Evolutionary conservation across 768 basidiomycete species (phyloP).

Genomic region (Auricularia cornea): DNA sequence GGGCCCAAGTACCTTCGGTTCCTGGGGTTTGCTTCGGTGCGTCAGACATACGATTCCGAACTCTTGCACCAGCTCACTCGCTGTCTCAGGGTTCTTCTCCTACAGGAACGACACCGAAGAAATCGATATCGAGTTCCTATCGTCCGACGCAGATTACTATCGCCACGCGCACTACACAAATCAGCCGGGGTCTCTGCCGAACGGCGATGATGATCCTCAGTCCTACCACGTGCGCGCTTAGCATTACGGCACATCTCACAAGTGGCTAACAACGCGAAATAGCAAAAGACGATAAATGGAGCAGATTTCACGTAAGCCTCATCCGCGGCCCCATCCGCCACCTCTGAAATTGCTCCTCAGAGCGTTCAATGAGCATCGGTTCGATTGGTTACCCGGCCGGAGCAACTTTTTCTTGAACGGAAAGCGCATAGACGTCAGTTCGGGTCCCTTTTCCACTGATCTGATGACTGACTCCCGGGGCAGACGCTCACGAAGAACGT

Average conservation of each 20-base stretch:
- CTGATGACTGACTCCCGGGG: background rate
- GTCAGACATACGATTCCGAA: too few species aligned
- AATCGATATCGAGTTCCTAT: constrained; percentile 11
- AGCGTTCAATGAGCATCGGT: constrained; percentile 10
- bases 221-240: constrained; percentile 5
- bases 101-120: constrained; percentile 6
- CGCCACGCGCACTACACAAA: constrained; percentile 11
- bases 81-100: constrained; percentile 7
- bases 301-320: constrained; percentile 8
- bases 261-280: too few species aligned
- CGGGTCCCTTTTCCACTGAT: too few species aligned
- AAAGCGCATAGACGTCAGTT: background rate
- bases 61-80: too few species aligned
- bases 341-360: too few species aligned
- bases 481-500: constrained; percentile 12
- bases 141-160: constrained; percentile 10
- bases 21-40: constrained; percentile 6
- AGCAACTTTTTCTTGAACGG: constrained; percentile 7
- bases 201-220: constrained; percentile 9
- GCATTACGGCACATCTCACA: background rate
- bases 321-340: too few species aligned
- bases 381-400: constrained; percentile 10
- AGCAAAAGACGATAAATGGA: background rate
- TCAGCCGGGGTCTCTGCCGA: constrained; percentile 9
- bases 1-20: constrained; percentile 10